Evolutionary conservation across 169 alveolate species (phyloP).

Genomic region (Eimeria tenella): DNA sequence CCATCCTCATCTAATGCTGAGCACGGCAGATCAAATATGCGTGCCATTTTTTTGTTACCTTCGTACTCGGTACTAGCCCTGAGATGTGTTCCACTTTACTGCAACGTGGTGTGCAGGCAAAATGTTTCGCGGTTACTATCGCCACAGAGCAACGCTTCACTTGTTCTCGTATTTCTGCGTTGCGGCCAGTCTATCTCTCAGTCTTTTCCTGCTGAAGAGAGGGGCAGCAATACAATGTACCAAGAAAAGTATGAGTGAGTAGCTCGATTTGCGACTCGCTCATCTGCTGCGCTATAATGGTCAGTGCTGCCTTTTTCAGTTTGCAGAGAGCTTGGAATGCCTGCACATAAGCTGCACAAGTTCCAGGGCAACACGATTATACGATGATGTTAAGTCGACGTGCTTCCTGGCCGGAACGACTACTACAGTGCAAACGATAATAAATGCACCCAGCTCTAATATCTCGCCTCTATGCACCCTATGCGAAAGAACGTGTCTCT

Average conservation of each 20-base stretch:
- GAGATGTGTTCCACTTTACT: too few species aligned
- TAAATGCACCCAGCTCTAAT: too few species aligned
- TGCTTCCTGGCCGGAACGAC: too few species aligned
- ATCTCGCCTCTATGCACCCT: too few species aligned
- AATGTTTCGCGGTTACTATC: not conserved
- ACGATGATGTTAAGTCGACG: too few species aligned
- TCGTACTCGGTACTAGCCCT: too few species aligned
- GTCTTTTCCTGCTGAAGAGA: not conserved
- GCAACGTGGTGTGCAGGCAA: not conserved
- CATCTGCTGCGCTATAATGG: constrained; percentile 82
- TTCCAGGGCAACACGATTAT: too few species aligned
- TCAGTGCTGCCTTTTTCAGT: constrained; percentile 82
- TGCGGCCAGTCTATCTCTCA: not conserved
- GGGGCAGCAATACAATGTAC: constrained; percentile 5
- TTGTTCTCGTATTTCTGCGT: not conserved
- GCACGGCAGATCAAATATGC: constrained; percentile 33
- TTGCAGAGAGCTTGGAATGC: constrained; percentile 78
- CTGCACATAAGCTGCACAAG: constrained; percentile 45
- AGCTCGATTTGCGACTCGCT: constrained; percentile 77
- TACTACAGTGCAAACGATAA: too few species aligned
- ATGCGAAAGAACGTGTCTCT: too few species aligned
- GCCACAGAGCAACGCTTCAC: too few species aligned
- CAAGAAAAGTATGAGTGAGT: constrained; percentile 75
- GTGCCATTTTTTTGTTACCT: not conserved
- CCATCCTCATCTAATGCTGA: constrained; percentile 94